Conservation (phyloP, 331 rosid genomes). For the Stylosanthes scabra region DNA sequence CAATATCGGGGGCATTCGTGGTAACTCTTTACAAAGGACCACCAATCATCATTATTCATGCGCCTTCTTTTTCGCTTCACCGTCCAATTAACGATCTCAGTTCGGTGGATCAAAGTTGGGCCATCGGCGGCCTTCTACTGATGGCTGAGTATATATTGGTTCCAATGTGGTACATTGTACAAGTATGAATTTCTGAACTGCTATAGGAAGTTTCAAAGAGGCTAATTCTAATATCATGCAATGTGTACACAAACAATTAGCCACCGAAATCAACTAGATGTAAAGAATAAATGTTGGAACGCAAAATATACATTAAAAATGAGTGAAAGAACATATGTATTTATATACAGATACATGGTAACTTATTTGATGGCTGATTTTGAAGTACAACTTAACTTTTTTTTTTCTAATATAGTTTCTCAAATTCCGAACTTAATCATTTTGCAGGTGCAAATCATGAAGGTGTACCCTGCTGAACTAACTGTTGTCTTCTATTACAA, state of each 20-base stretch:
- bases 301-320: no score
- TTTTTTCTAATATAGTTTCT: not conserved
- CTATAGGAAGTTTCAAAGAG: not conserved
- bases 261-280: no score
- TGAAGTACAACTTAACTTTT: no score
- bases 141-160: constrained; percentile 78
- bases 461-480: constrained; percentile 82
- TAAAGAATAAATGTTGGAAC: no score
- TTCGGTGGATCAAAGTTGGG: constrained; percentile 58
- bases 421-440: constrained; percentile 1
- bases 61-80: constrained; percentile 42
- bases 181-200: constrained; percentile 51
- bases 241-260: no score
- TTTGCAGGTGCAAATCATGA: constrained; percentile 89
- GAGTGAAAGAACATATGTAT: no score
- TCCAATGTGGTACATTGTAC: constrained; percentile 91
- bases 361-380: no score
- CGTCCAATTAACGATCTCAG: constrained; percentile 34
- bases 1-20: constrained; percentile 86
- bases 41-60: constrained; percentile 45
- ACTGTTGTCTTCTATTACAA: constrained; percentile 91
- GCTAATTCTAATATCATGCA: not conserved
- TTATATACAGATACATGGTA: no score
- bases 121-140: constrained; percentile 81
- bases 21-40: constrained; percentile 86